Percentiles rank a stretch among this genome's conserved stretches.
Evolutionary conservation across 768 basidiomycete species (phyloP).

Genomic region (Lepiota venenata): DNA sequence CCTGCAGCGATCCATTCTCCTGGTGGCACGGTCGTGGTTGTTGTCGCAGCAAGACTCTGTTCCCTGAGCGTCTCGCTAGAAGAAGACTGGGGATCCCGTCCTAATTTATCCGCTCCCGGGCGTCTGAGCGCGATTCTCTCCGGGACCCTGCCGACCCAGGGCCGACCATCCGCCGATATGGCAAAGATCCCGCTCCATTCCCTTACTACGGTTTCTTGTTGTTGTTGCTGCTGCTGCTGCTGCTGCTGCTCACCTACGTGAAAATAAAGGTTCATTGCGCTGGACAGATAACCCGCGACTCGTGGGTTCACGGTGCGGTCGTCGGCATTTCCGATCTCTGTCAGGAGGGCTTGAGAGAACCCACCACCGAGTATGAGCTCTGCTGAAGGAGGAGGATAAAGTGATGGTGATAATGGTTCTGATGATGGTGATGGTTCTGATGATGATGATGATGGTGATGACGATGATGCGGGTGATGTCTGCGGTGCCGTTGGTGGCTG

Average conservation of each 20-base stretch:
- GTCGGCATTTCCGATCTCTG: slow-evolving; percentile 34
- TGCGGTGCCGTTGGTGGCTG: slow-evolving; percentile 25
- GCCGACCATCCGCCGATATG: slow-evolving; percentile 54
- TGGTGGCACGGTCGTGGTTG: slow-evolving; percentile 25
- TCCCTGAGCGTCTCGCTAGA: slow-evolving; percentile 6
- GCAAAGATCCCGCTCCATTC: slow-evolving; percentile 66
- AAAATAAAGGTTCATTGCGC: slow-evolving; percentile 53
- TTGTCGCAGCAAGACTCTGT: background rate
- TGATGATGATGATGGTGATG: no score
- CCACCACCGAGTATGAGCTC: slow-evolving; percentile 74
- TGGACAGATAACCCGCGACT: slow-evolving; percentile 27
- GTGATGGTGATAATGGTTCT: background rate
- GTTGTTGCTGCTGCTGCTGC: slow-evolving; percentile 16
- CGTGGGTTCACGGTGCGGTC: slow-evolving; percentile 28
- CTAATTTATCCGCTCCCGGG: background rate
- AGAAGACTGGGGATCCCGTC: slow-evolving; percentile 11
- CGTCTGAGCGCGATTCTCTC: slow-evolving; percentile 39
- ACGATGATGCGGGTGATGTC: background rate
- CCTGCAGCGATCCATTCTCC: slow-evolving; percentile 76
- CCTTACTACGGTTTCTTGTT: slow-evolving; percentile 37
- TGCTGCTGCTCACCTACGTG: slow-evolving; percentile 20
- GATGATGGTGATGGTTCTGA: no score
- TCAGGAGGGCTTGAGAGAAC: slow-evolving; percentile 30
- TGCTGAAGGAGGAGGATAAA: slow-evolving; percentile 21
- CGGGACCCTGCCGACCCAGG: slow-evolving; percentile 72